Conservation (phyloP, 75 land plant genomes). For the Selaginella moellendorffii region DNA sequence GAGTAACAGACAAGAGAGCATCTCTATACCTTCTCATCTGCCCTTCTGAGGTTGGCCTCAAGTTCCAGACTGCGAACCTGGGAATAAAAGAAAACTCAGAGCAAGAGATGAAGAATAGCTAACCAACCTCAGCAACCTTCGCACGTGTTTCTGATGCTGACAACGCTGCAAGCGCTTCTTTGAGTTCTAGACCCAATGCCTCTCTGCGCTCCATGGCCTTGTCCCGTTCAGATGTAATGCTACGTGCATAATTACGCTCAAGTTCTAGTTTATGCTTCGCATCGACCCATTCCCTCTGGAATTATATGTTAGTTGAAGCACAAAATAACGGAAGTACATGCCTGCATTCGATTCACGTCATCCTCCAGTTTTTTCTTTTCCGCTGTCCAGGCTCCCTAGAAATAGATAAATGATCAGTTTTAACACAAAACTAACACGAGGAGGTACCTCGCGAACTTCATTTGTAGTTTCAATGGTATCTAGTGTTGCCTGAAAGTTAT, state of each 20-base stretch:
- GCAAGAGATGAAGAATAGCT: neutral
- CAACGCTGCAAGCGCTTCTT: constrained; percentile 42
- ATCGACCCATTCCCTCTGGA: constrained; percentile 70
- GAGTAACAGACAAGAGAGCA: too few species aligned
- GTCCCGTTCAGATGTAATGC: constrained; percentile 43
- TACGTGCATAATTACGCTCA: constrained; percentile 50
- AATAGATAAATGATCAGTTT: neutral
- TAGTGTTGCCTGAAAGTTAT: constrained; percentile 46
- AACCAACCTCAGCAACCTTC: constrained; percentile 52
- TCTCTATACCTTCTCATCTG: constrained; percentile 30
- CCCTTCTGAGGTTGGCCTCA: constrained; percentile 30
- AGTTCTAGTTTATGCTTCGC: constrained; percentile 69
- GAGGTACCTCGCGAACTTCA: constrained; percentile 68
- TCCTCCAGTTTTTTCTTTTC: constrained; percentile 67
- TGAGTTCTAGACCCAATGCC: constrained; percentile 50
- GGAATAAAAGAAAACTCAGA: neutral
- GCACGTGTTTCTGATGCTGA: constrained; percentile 63
- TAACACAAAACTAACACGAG: neutral
- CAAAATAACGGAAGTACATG: constrained; percentile 9
- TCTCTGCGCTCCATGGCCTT: constrained; percentile 54
- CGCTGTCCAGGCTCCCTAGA: constrained; percentile 41
- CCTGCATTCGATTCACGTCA: constrained; percentile 48
- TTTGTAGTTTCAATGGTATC: constrained; percentile 56
- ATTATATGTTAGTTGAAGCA: neutral
- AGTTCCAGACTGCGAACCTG: constrained; percentile 49